These are phyloP conservation scores for Phytophthora multivora DNA, from an alignment of 352 stramenopile genomes.

Conservation along the genomic window DNA sequence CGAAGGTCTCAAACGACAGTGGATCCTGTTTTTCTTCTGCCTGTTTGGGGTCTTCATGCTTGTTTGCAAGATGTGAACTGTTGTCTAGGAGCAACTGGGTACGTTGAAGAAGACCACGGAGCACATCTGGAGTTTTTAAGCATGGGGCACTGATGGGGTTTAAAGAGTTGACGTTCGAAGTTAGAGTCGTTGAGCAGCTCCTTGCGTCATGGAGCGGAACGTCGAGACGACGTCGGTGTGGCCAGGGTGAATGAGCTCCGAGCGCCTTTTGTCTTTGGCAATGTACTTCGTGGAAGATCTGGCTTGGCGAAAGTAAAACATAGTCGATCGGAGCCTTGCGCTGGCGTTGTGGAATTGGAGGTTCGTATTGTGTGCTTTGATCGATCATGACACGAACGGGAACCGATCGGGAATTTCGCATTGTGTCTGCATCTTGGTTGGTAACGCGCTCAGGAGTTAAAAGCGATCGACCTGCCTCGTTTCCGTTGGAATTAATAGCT, in stretches of 20 bases:
- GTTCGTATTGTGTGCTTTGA: slow-evolving; percentile 24
- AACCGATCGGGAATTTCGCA: background rate
- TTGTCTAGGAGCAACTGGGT: slow-evolving; percentile 10
- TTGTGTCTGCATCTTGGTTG: too few relatives aligned
- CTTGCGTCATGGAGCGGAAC: background rate
- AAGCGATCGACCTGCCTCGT: background rate
- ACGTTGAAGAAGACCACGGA: slow-evolving; percentile 13
- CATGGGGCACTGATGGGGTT: background rate
- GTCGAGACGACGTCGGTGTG: slow-evolving; percentile 16
- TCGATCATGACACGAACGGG: slow-evolving; percentile 2
- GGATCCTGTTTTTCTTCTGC: background rate
- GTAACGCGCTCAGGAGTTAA: too few relatives aligned
- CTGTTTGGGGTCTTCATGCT: background rate
- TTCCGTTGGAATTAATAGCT: background rate
- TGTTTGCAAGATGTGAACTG: background rate
- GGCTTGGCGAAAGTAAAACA: slow-evolving; percentile 24
- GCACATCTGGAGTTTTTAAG: slow-evolving; percentile 3
- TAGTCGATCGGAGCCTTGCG: slow-evolving; percentile 29
- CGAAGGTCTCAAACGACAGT: slow-evolving; percentile 13
- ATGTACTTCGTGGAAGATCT: slow-evolving; percentile 31
- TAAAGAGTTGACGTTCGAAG: background rate
- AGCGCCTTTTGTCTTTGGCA: slow-evolving; percentile 8
- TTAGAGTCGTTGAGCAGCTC: background rate
- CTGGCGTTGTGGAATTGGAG: background rate
- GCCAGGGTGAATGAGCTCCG: slow-evolving; percentile 17